Percentiles rank a stretch among this genome's conserved stretches.
Conservation (phyloP, 768 basidiomycete species). For the Auriscalpium orientale region DNA sequence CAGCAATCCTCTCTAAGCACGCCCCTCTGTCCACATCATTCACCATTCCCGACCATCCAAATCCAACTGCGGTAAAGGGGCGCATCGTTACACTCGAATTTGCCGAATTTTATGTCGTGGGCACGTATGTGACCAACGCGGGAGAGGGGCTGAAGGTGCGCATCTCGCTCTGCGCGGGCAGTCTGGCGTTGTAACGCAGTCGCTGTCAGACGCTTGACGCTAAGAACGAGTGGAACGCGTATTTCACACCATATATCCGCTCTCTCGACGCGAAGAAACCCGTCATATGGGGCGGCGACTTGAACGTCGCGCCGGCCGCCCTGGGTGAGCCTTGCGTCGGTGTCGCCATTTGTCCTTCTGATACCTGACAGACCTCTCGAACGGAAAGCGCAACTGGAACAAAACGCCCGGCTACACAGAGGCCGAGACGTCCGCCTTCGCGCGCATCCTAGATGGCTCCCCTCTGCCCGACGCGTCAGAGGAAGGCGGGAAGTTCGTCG, state of each 20-base stretch:
- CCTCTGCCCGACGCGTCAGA: constrained; percentile 20
- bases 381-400: constrained; percentile 75
- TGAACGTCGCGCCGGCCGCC: constrained; percentile 80
- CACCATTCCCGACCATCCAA: constrained; percentile 69
- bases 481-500: constrained; percentile 42
- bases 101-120: constrained; percentile 56
- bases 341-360: background rate
- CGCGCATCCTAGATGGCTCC: constrained; percentile 53
- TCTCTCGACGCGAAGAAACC: constrained; percentile 71
- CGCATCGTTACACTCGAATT: constrained; percentile 83
- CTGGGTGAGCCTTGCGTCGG: constrained; percentile 35
- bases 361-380: constrained; percentile 47
- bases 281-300: constrained; percentile 83
- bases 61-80: constrained; percentile 57
- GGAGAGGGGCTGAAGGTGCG: constrained; percentile 59
- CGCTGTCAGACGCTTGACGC: constrained; percentile 54
- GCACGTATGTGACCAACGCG: constrained; percentile 82
- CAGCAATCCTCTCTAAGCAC: constrained; percentile 71
- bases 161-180: background rate
- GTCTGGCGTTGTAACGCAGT: background rate
- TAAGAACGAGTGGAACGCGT: constrained; percentile 73
- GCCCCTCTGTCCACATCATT: constrained; percentile 60
- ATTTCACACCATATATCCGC: constrained; percentile 69
- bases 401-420: constrained; percentile 83
- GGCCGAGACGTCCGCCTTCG: constrained; percentile 70